Conservation (phyloP, 2,329 filamentous ascomycete species). For the Cladosporium halotolerans region DNA sequence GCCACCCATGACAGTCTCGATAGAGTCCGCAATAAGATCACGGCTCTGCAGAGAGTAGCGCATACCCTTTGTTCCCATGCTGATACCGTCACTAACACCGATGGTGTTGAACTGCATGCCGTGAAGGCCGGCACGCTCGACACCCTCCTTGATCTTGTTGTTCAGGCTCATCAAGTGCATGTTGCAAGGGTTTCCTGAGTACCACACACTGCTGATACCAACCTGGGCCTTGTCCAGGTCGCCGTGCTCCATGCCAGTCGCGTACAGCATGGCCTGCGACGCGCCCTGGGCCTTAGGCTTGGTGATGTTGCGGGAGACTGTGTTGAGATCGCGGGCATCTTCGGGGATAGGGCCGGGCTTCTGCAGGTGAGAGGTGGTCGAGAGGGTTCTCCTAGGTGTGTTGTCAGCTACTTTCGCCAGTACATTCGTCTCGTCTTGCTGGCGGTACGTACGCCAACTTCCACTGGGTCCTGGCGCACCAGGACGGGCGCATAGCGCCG, state of each 20-base stretch:
- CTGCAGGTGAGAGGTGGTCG: constrained; percentile 16
- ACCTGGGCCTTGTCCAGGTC: constrained; percentile 97
- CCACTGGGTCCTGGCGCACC: constrained; percentile 21
- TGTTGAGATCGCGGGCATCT: constrained; percentile 58
- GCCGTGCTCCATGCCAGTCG: constrained; percentile 75
- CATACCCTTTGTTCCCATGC: constrained; percentile 98
- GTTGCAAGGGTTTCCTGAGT: constrained; percentile 96
- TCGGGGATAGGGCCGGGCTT: constrained; percentile 20
- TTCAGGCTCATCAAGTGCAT: constrained; percentile 96
- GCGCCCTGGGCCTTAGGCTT: constrained; percentile 97
- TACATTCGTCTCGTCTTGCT: background rate
- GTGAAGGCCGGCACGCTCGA: constrained; percentile 67
- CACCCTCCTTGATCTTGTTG: constrained; percentile 65
- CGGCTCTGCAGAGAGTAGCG: constrained; percentile 74
- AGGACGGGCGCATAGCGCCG: constrained; percentile 16
- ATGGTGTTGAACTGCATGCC: constrained; percentile 99
- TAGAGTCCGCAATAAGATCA: constrained; percentile 95
- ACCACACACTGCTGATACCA: constrained; percentile 97
- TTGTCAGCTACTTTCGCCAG: constrained; percentile 3
- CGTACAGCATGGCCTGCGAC: constrained; percentile 98
- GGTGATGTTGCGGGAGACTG: constrained; percentile 75
- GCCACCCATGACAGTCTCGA: constrained; percentile 97
- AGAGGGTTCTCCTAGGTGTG: constrained; percentile 17
- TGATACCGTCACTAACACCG: constrained; percentile 94
- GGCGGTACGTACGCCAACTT: constrained; percentile 15